Percentiles rank a stretch among this genome's conserved stretches.
Conservation (phyloP, 495 filamentous ascomycete species). For the Zalerion maritima region DNA sequence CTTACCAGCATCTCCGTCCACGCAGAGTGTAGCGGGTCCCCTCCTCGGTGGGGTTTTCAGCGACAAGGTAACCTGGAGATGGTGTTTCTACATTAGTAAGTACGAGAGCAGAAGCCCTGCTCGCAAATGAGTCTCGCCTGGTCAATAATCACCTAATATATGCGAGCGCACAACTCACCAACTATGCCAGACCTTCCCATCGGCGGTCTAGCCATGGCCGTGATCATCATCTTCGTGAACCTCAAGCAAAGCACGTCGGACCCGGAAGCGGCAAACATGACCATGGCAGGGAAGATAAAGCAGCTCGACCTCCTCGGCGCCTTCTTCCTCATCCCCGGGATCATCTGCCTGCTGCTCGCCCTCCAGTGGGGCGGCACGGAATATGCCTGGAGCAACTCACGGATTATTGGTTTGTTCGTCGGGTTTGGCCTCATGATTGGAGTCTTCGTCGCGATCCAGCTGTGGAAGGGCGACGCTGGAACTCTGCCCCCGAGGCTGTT, state of each 20-base stretch:
- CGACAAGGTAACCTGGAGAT: conserved; percentile 31
- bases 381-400: conserved; percentile 34
- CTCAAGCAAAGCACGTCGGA: conserved; percentile 21
- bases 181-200: conserved; percentile 51
- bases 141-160: no score
- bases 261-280: no score
- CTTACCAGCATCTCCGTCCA: no score
- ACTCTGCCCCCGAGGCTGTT: conserved; percentile 44
- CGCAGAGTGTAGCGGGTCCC: conserved; percentile 17
- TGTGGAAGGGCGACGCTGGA: conserved; percentile 34
- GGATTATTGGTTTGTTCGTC: conserved; percentile 32
- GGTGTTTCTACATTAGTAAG: conserved; percentile 49
- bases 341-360: conserved; percentile 45
- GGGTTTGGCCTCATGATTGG: conserved; percentile 31
- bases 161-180: no score
- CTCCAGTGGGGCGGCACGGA: conserved; percentile 48
- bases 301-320: conserved; percentile 40
- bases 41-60: conserved; percentile 37
- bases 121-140: no score
- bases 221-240: conserved; percentile 38
- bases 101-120: no score
- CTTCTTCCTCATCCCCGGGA: conserved; percentile 32
- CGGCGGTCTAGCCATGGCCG: conserved; percentile 39
- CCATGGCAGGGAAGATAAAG: conserved; percentile 22
- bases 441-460: conserved; percentile 36